Conservation (phyloP, 2,329 filamentous ascomycete species). For the Botrytis medusae region DNA sequence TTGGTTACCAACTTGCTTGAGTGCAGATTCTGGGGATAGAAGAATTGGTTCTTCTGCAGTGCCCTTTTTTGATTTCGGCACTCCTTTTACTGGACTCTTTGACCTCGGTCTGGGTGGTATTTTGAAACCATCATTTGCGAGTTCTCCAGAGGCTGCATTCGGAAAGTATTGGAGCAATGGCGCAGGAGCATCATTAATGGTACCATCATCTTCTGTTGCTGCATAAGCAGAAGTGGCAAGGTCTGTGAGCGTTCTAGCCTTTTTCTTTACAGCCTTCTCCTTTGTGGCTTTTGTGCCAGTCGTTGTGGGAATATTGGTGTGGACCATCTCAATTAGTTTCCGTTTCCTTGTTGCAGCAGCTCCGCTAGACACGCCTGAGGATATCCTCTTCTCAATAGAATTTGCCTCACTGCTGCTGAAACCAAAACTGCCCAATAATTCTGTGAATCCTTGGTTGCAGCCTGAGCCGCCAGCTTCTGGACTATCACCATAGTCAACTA, state of each 20-base stretch:
- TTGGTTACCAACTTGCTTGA: conserved; percentile 65
- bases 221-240: conserved; percentile 71
- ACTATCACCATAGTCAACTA: neutral
- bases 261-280: conserved; percentile 54
- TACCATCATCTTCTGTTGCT: conserved; percentile 40
- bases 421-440: conserved; percentile 44
- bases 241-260: conserved; percentile 74
- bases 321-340: conserved; percentile 55
- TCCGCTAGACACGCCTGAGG: conserved; percentile 2
- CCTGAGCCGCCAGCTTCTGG: conserved; percentile 7
- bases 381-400: conserved; percentile 22
- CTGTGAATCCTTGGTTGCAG: conserved; percentile 37
- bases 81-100: conserved; percentile 34
- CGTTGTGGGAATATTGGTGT: conserved; percentile 37
- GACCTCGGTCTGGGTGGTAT: conserved; percentile 32
- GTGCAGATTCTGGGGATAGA: conserved; percentile 67
- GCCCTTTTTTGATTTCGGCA: conserved; percentile 42
- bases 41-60: conserved; percentile 50
- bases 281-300: neutral
- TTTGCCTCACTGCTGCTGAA: conserved; percentile 38
- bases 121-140: conserved; percentile 29
- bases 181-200: conserved; percentile 37
- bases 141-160: conserved; percentile 20
- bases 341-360: conserved; percentile 49
- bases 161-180: conserved; percentile 51